These are phyloP conservation scores for Ophiostoma pallidulum DNA, from an alignment of 2,329 filamentous ascomycete species.

Conservation along the genomic window DNA sequence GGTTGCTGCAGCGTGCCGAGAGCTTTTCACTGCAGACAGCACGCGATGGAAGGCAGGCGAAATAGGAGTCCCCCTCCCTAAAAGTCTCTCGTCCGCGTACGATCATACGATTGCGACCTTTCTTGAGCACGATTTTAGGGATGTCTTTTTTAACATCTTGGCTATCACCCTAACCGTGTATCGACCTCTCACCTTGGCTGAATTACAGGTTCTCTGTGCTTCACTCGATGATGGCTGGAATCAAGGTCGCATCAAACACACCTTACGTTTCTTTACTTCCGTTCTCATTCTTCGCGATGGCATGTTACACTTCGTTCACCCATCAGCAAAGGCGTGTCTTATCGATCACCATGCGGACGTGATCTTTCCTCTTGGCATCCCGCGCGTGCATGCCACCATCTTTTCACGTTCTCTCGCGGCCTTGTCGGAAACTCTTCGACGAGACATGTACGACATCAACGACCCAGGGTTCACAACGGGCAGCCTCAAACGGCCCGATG, in stretches of 20 bases:
- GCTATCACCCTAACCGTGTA: slow-evolving; percentile 22
- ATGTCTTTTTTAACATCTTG: slow-evolving; percentile 28
- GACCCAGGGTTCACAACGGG: slow-evolving; percentile 19
- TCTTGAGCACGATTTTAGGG: slow-evolving; percentile 18
- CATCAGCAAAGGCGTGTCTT: slow-evolving; percentile 35
- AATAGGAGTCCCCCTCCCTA: slow-evolving; percentile 22
- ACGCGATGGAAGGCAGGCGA: slow-evolving; percentile 15
- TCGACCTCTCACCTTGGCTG: slow-evolving; percentile 28
- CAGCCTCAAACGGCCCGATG: slow-evolving; percentile 15
- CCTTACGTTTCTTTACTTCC: slow-evolving; percentile 30
- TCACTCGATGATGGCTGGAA: slow-evolving; percentile 12
- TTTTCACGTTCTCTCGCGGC: slow-evolving; percentile 26
- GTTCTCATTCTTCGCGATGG: slow-evolving; percentile 27
- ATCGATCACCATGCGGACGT: slow-evolving; percentile 13
- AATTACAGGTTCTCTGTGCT: slow-evolving; percentile 23
- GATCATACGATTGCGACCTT: slow-evolving; percentile 29
- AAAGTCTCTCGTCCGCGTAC: slow-evolving; percentile 29
- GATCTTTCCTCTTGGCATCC: slow-evolving; percentile 23
- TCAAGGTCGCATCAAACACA: slow-evolving; percentile 17
- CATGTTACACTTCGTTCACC: slow-evolving; percentile 29
- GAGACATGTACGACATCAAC: slow-evolving; percentile 28
- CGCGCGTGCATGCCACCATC: slow-evolving; percentile 23
- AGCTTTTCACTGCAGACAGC: slow-evolving; percentile 9
- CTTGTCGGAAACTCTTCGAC: slow-evolving; percentile 22
- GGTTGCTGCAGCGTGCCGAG: slow-evolving; percentile 31